Evolutionary conservation across 2,329 filamentous ascomycete species (phyloP).

Genomic region (Parastagonospora avenae): DNA sequence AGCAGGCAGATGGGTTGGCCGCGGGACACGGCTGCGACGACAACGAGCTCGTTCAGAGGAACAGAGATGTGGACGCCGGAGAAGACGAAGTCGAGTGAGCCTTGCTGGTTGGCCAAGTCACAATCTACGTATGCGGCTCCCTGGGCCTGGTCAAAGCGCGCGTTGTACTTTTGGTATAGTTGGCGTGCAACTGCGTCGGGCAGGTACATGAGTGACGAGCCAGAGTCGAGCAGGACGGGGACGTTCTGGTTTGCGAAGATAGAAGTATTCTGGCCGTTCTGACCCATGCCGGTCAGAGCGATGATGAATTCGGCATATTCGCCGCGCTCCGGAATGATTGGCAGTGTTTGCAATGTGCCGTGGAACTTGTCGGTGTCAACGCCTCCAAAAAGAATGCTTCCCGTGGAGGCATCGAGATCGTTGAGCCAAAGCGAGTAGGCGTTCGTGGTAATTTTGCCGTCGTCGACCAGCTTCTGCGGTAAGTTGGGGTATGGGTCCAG

Average conservation of each 20-base stretch:
- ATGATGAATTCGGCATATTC: slow-evolving; percentile 61
- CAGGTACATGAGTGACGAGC: slow-evolving; percentile 73
- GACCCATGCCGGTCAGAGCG: slow-evolving; percentile 55
- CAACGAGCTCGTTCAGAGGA: slow-evolving; percentile 60
- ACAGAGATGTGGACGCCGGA: slow-evolving; percentile 61
- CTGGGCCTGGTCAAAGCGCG: slow-evolving; percentile 48
- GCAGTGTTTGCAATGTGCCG: slow-evolving; percentile 66
- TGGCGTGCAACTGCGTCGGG: slow-evolving; percentile 62
- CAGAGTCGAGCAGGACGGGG: slow-evolving; percentile 74
- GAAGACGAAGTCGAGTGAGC: slow-evolving; percentile 63
- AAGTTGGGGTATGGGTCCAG: slow-evolving; percentile 62
- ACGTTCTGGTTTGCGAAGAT: slow-evolving; percentile 50
- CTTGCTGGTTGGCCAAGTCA: slow-evolving; percentile 53
- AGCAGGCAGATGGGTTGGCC: slow-evolving; percentile 54
- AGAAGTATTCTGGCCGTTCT: slow-evolving; percentile 49
- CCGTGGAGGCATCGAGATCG: slow-evolving; percentile 65
- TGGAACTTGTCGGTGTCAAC: slow-evolving; percentile 76
- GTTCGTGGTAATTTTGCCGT: slow-evolving; percentile 65
- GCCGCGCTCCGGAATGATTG: slow-evolving; percentile 58
- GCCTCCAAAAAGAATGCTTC: slow-evolving; percentile 79
- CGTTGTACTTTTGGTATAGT: slow-evolving; percentile 50
- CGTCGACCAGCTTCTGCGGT: slow-evolving; percentile 66
- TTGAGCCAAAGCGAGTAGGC: slow-evolving; percentile 73
- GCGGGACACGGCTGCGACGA: slow-evolving; percentile 53
- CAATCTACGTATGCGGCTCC: slow-evolving; percentile 61